Conservation (phyloP, 441 rosid genomes). For the Corymbia calophylla region DNA sequence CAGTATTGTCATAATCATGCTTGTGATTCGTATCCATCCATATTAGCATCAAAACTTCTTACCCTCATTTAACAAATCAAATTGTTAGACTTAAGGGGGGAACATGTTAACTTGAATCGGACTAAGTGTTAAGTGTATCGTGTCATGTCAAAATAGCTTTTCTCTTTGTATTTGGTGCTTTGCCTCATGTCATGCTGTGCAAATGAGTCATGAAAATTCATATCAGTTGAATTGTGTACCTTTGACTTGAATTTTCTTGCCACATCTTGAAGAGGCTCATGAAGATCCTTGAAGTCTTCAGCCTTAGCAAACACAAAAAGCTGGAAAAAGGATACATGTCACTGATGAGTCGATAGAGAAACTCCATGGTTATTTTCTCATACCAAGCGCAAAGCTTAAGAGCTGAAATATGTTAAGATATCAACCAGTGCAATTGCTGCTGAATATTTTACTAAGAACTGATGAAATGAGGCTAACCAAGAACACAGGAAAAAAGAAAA, state of each 20-base stretch:
- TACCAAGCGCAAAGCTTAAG: background rate
- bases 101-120: background rate
- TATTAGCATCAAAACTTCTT: background rate
- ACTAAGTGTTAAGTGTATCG: background rate
- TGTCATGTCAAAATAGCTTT: background rate
- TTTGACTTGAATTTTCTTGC: conserved; percentile 73
- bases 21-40: background rate
- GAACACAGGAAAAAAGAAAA: background rate
- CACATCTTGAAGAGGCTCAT: conserved; percentile 55
- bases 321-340: conserved; percentile 25
- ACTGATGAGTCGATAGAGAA: background rate
- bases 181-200: background rate
- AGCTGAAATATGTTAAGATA: background rate
- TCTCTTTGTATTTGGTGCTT: background rate
- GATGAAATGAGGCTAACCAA: background rate
- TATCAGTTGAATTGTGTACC: conserved; percentile 25
- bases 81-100: background rate
- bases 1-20: background rate
- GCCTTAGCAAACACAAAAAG: conserved; percentile 55
- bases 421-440: background rate
- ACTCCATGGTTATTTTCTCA: background rate
- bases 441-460: background rate
- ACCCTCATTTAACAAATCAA: background rate
- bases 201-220: background rate
- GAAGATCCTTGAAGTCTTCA: conserved; percentile 50